Percentiles rank a stretch among this genome's conserved stretches.
phyloP scores from a whole-genome alignment of 1,139 yeast species.

The Sugiyamaella pinicola region DNA sequence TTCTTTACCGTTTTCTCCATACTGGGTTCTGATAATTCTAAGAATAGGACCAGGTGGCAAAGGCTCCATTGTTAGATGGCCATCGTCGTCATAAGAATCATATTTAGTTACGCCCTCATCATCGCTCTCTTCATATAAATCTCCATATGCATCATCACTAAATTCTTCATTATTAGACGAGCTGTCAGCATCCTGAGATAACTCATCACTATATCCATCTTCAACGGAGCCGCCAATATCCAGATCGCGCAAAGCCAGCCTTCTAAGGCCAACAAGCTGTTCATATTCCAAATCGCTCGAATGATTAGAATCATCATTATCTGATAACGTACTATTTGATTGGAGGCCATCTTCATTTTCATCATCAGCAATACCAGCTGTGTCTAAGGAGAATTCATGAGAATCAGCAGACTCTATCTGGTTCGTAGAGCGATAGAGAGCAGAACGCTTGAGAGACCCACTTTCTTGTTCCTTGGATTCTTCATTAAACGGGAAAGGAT shows the following conservation, averaged over 20 bases:
- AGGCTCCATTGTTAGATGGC: constrained; percentile 17
- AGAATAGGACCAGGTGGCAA: constrained; percentile 19
- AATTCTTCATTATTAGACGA: constrained; percentile 17
- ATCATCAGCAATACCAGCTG: constrained; percentile 25
- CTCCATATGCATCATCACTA: constrained; percentile 22
- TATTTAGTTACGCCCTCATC: constrained; percentile 23
- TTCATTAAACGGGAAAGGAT: background rate
- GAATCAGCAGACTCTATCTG: constrained; percentile 2
- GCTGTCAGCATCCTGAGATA: constrained; percentile 21
- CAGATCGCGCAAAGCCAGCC: constrained; percentile 24
- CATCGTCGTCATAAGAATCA: constrained; percentile 21
- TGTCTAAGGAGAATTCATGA: constrained; percentile 21
- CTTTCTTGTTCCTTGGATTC: background rate
- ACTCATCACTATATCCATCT: constrained; percentile 16
- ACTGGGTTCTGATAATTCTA: constrained; percentile 23
- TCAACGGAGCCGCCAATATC: constrained; percentile 25
- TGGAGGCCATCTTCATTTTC: constrained; percentile 19
- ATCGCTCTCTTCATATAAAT: constrained; percentile 20
- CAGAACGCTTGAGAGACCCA: background rate
- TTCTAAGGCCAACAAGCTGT: constrained; percentile 21
- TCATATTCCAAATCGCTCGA: constrained; percentile 26
- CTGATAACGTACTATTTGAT: constrained; percentile 6
- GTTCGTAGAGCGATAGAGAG: constrained; percentile 5
- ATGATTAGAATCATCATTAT: constrained; percentile 21
- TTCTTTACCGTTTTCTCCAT: constrained; percentile 26